Conservation (phyloP, 352 stramenopile species). For the Hyaloperonospora brassicae region DNA sequence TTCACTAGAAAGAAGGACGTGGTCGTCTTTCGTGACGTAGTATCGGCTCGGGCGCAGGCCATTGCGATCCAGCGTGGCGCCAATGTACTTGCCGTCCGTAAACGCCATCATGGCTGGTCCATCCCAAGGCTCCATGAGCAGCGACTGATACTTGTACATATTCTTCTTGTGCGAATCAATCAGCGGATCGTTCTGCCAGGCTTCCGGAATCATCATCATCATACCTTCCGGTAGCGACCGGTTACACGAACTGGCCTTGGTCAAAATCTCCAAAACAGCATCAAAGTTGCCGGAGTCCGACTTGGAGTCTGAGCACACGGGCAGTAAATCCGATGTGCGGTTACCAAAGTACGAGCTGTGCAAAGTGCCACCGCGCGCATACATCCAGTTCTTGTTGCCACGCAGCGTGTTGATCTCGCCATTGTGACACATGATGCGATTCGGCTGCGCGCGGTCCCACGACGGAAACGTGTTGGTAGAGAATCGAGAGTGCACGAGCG, state of each 20-base stretch:
- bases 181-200: constrained; percentile 92
- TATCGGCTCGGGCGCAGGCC: constrained; percentile 92
- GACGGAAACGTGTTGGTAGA: constrained; percentile 98
- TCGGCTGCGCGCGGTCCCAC: constrained; percentile 93
- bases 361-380: constrained; percentile 85
- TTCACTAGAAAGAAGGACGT: constrained; percentile 92
- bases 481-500: constrained; percentile 94
- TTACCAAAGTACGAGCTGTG: constrained; percentile 88
- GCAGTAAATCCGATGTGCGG: constrained; percentile 87
- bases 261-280: constrained; percentile 90
- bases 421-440: constrained; percentile 98
- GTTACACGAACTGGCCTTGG: constrained; percentile 85
- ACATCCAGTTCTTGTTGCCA: constrained; percentile 98
- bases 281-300: constrained; percentile 96
- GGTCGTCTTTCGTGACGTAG: constrained; percentile 95
- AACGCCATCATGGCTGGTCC: constrained; percentile 97
- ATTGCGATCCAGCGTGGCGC: constrained; percentile 94
- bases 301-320: constrained; percentile 91
- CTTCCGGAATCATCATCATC: constrained; percentile 98
- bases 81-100: constrained; percentile 92
- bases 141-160: constrained; percentile 97
- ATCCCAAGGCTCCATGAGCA: constrained; percentile 97
- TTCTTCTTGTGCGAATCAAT: constrained; percentile 90
- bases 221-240: constrained; percentile 90
- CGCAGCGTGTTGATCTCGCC: constrained; percentile 97